Conservation (phyloP, 1,284 basidiomycete species). For the Acaromyces ingoldii region DNA sequence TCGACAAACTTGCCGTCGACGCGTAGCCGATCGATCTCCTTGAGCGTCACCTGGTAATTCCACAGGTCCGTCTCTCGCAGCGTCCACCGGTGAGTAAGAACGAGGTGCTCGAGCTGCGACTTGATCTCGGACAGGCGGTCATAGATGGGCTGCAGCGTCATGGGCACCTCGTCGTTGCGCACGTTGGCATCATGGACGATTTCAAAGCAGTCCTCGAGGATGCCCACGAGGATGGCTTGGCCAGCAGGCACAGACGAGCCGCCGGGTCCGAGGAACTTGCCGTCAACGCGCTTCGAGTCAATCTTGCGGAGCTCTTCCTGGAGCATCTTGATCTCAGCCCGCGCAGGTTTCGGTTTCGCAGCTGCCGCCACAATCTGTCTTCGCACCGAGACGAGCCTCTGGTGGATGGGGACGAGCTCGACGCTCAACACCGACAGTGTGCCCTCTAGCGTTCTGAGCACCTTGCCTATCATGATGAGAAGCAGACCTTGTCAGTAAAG, state of each 20-base stretch:
- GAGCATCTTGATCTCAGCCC: conserved; percentile 80
- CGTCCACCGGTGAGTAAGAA: conserved; percentile 94
- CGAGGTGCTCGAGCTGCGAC: conserved; percentile 77
- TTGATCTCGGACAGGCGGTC: conserved; percentile 84
- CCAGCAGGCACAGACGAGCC: conserved; percentile 80
- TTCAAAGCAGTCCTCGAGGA: conserved; percentile 95
- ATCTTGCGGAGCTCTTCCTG: conserved; percentile 91
- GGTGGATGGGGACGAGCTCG: conserved; percentile 50
- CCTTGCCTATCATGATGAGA: conserved; percentile 17
- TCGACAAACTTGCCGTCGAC: conserved; percentile 97
- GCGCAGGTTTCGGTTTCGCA: conserved; percentile 75
- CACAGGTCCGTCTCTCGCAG: conserved; percentile 80
- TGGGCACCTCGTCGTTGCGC: conserved; percentile 82
- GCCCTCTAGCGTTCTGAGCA: conserved; percentile 38
- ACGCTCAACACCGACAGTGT: conserved; percentile 49
- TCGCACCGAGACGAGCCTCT: conserved; percentile 79
- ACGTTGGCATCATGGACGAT: conserved; percentile 93
- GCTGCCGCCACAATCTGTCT: conserved; percentile 83
- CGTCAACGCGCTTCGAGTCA: conserved; percentile 79
- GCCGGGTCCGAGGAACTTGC: conserved; percentile 89
- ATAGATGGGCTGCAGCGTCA: conserved; percentile 84
- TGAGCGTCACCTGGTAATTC: conserved; percentile 81
- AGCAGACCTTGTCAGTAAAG: not conserved
- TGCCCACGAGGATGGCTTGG: conserved; percentile 65
- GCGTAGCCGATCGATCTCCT: conserved; percentile 94